Conservation (phyloP, 2,329 filamentous ascomycete genomes). For the Ascochyta clinopodiicola region DNA sequence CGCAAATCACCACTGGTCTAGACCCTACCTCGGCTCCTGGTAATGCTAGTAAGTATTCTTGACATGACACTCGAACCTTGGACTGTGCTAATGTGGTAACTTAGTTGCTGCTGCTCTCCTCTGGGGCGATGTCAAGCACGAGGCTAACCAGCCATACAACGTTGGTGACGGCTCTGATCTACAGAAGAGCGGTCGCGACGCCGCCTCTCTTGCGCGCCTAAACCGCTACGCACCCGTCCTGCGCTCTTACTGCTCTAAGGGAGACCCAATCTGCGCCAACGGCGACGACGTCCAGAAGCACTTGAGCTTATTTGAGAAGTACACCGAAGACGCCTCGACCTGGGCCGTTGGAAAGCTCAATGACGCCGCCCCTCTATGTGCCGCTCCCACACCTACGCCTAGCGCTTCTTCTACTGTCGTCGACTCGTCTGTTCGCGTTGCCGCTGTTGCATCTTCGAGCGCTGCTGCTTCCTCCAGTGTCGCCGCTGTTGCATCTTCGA, state of each 20-base stretch:
- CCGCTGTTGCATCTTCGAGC: conserved; percentile 22
- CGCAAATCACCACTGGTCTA: conserved; percentile 25
- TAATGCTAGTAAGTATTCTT: conserved; percentile 32
- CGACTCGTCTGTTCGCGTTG: conserved; percentile 23
- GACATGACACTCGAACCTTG: conserved; percentile 22
- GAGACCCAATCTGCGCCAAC: conserved; percentile 69
- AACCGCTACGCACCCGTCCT: conserved; percentile 55
- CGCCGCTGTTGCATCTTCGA: no score
- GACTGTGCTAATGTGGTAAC: conserved; percentile 26
- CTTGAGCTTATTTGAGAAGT: conserved; percentile 60
- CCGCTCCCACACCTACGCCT: conserved; percentile 26
- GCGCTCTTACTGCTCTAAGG: conserved; percentile 66
- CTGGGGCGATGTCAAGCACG: conserved; percentile 32
- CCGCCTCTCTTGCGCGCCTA: conserved; percentile 23
- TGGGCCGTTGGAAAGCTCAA: conserved; percentile 34
- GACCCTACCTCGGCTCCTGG: conserved; percentile 29
- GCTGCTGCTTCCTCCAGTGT: background rate
- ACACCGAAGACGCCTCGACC: conserved; percentile 30
- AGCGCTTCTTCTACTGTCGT: conserved; percentile 26
- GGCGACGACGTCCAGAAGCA: conserved; percentile 64
- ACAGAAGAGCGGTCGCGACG: conserved; percentile 23
- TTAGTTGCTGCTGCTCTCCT: conserved; percentile 35
- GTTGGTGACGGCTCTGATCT: conserved; percentile 27
- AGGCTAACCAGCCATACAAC: conserved; percentile 32
- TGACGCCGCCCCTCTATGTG: conserved; percentile 28